These are phyloP conservation scores for Trapa incisa DNA, from an alignment of 345 rosid species.

Conservation along the genomic window DNA sequence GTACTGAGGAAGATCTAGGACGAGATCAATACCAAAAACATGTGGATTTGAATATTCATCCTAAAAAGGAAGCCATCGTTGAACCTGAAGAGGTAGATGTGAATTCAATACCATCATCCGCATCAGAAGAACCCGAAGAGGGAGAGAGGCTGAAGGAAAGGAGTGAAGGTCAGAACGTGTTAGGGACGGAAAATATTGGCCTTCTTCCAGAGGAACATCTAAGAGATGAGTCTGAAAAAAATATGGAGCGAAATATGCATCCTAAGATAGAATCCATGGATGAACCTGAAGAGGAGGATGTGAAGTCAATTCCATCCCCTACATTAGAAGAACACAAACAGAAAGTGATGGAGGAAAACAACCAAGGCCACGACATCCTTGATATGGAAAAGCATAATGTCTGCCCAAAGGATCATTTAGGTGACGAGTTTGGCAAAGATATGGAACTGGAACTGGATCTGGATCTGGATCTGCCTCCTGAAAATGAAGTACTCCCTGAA, in stretches of 20 bases:
- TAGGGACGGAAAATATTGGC: slow-evolving; percentile 1
- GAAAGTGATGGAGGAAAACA: slow-evolving; percentile 9
- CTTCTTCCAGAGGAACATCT: no score
- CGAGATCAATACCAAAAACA: not conserved
- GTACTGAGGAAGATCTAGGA: not conserved
- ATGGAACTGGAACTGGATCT: not conserved
- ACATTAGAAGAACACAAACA: slow-evolving; percentile 23
- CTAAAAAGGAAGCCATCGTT: slow-evolving; percentile 14
- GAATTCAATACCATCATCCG: slow-evolving; percentile 20
- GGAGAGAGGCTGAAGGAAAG: slow-evolving; percentile 9
- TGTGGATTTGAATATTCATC: not conserved
- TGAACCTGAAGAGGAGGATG: slow-evolving; percentile 21
- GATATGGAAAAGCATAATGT: slow-evolving; percentile 1
- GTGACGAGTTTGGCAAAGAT: not conserved
- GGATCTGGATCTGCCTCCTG: slow-evolving; percentile 1
- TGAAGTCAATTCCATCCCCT: slow-evolving; percentile 18
- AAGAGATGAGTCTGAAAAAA: not conserved
- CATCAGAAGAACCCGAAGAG: slow-evolving; percentile 20
- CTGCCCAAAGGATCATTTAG: no score
- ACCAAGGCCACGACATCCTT: not conserved
- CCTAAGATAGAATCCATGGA: slow-evolving; percentile 14
- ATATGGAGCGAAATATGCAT: not conserved
- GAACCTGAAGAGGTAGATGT: slow-evolving; percentile 22
- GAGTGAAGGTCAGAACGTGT: not conserved
- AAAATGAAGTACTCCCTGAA: slow-evolving; percentile 18